Conservation (phyloP, 2,329 filamentous ascomycete species). For the Ceratocystiopsis brevicomis region DNA sequence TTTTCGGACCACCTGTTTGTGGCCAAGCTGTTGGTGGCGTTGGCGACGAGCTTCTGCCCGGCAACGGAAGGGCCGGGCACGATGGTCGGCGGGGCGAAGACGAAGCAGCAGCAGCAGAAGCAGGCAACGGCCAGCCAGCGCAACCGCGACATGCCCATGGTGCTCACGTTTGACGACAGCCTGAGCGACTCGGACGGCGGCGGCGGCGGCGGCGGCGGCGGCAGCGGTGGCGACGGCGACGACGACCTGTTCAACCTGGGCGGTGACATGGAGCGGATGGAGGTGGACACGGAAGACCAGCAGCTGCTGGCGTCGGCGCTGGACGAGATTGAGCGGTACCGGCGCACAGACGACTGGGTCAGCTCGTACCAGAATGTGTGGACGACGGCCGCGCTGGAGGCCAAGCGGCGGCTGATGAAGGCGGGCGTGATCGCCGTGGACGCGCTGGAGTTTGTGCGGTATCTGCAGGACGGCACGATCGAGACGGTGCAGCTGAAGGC, state of each 20-base stretch:
- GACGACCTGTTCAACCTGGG: conserved; percentile 14
- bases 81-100: conserved; percentile 7
- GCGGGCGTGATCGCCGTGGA: conserved; percentile 36
- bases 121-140: neutral
- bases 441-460: conserved; percentile 40
- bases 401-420: conserved; percentile 44
- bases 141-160: conserved; percentile 9
- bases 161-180: conserved; percentile 18
- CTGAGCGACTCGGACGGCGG: conserved; percentile 5
- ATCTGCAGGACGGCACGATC: conserved; percentile 43
- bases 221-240: conserved; percentile 9
- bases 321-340: conserved; percentile 46
- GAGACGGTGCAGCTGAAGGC: conserved; percentile 47
- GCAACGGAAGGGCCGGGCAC: conserved; percentile 11
- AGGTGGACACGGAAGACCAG: conserved; percentile 15
- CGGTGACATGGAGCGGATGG: conserved; percentile 24
- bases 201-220: conserved; percentile 4
- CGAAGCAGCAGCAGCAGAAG: neutral
- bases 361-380: conserved; percentile 49
- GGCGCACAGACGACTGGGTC: conserved; percentile 50
- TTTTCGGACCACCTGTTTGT: conserved; percentile 86
- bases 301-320: conserved; percentile 33
- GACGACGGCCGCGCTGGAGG: conserved; percentile 42
- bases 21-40: conserved; percentile 50
- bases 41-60: conserved; percentile 40